phyloP scores from a whole-genome alignment of 768 basidiomycete species.

The Hericium erinaceus region DNA sequence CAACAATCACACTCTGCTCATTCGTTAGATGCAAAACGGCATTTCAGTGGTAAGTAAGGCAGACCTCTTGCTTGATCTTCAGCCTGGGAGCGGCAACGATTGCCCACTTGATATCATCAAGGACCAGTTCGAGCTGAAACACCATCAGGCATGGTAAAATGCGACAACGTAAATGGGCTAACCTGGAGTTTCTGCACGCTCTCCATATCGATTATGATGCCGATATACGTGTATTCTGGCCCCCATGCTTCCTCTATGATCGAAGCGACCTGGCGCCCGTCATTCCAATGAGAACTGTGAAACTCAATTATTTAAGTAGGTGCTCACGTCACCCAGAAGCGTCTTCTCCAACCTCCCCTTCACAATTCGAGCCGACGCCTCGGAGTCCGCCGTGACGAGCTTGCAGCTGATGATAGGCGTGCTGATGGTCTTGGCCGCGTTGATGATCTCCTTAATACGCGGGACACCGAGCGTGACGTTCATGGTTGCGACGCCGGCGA shows the following conservation, averaged over 20 bases:
- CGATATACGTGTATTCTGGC: conserved; percentile 84
- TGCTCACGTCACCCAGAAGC: conserved; percentile 77
- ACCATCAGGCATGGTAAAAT: neutral
- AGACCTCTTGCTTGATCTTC: conserved; percentile 83
- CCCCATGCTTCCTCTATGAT: conserved; percentile 96
- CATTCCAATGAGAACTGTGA: neutral
- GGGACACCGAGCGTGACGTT: conserved; percentile 98
- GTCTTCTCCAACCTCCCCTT: conserved; percentile 96
- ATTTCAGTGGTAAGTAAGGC: neutral
- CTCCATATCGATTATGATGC: conserved; percentile 82
- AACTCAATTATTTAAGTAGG: neutral
- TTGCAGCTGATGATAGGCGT: conserved; percentile 98
- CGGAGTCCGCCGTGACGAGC: conserved; percentile 74
- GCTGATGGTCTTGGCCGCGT: conserved; percentile 91
- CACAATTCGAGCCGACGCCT: conserved; percentile 94
- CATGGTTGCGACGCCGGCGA: conserved; percentile 99
- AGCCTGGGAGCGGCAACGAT: conserved; percentile 82
- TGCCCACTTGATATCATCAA: conserved; percentile 90
- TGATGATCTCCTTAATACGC: conserved; percentile 99
- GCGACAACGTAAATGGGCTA: conserved; percentile 3
- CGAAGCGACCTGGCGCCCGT: conserved; percentile 60
- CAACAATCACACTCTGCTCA: conserved; percentile 62
- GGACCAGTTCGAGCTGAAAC: conserved; percentile 75
- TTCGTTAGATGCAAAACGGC: neutral
- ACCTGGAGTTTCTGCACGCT: conserved; percentile 88